Conservation (phyloP, 441 rosid species). For the Gossypium laxum region DNA sequence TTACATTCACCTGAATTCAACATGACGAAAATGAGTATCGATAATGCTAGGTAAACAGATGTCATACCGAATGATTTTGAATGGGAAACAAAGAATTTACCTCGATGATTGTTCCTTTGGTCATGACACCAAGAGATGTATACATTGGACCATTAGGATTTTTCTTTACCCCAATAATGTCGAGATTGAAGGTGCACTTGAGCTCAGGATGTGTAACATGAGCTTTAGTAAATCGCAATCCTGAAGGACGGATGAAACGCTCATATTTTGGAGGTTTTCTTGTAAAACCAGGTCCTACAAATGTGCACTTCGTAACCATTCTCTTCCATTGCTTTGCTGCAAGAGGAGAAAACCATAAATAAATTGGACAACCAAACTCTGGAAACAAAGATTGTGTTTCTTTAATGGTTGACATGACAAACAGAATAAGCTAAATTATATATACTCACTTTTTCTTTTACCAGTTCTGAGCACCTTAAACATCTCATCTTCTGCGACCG, state of each 20-base stretch:
- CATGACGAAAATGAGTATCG: neutral
- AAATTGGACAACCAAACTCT: neutral
- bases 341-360: neutral
- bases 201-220: constrained; percentile 91
- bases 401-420: neutral
- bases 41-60: neutral
- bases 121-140: constrained; percentile 84
- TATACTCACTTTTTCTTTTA: constrained; percentile 59
- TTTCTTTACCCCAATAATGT: constrained; percentile 79
- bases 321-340: constrained; percentile 13
- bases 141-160: constrained; percentile 93
- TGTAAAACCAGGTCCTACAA: constrained; percentile 44
- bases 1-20: constrained; percentile 63
- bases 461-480: constrained; percentile 78
- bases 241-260: constrained; percentile 88
- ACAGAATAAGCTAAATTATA: neutral
- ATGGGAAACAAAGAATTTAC: constrained; percentile 23
- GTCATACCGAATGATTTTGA: neutral
- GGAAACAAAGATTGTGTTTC: neutral
- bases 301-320: constrained; percentile 13
- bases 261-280: constrained; percentile 97
- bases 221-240: constrained; percentile 74
- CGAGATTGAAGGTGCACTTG: constrained; percentile 76
- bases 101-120: constrained; percentile 89
- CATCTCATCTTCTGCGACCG: constrained; percentile 94